Percentiles rank a stretch among this genome's conserved stretches.
phyloP scores from a whole-genome alignment of 2,329 filamentous ascomycete genomes.

The Ceratocystis eucalypticola region DNA sequence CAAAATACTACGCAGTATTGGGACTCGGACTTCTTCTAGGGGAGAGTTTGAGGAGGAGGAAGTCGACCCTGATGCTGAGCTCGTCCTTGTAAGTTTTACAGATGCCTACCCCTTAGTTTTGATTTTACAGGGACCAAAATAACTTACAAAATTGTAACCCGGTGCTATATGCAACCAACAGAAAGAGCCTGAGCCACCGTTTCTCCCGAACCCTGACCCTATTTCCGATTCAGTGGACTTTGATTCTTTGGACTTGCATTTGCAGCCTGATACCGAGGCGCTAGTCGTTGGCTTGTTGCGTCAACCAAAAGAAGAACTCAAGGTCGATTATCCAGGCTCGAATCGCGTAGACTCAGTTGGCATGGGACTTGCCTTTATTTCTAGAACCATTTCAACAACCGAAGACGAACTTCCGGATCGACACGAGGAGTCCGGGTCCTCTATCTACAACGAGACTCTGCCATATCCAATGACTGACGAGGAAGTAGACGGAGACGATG shows the following conservation, averaged over 20 bases:
- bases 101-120: background rate
- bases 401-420: background rate
- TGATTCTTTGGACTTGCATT: background rate
- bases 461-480: background rate
- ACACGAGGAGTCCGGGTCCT: background rate
- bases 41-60: background rate
- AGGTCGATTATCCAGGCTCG: background rate
- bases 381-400: background rate
- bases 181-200: slow-evolving; percentile 9
- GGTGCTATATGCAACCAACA: background rate
- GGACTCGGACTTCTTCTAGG: background rate
- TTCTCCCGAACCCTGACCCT: background rate
- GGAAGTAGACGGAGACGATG: background rate
- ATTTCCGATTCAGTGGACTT: background rate
- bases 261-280: background rate
- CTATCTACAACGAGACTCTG: background rate
- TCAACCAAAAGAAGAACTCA: background rate
- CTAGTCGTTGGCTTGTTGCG: background rate
- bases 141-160: background rate
- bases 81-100: background rate
- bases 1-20: slow-evolving; percentile 20
- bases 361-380: background rate
- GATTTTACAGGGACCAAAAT: background rate
- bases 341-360: background rate
- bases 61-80: background rate